Conservation (phyloP, 805 yeast genomes). For the Cyberlindnera petersonii region DNA sequence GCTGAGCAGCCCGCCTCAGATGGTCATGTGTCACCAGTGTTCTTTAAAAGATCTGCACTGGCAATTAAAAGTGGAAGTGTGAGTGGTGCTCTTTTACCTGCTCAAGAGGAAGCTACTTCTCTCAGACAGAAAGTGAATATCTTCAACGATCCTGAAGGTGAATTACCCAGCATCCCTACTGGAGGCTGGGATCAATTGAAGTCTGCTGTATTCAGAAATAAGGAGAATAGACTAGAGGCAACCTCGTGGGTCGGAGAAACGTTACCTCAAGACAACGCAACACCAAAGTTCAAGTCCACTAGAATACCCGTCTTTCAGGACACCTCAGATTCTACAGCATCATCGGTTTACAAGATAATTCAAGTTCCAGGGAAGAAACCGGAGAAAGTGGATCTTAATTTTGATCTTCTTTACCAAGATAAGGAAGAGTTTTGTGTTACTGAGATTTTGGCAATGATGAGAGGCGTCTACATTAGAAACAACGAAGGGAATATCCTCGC, state of each 20-base stretch:
- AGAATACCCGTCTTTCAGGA: conserved; percentile 40
- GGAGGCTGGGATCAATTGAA: conserved; percentile 49
- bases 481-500: not conserved
- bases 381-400: conserved; percentile 57
- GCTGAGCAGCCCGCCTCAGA: conserved; percentile 8
- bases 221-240: conserved; percentile 59
- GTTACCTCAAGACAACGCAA: conserved; percentile 36
- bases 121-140: conserved; percentile 20
- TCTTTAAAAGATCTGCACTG: conserved; percentile 33
- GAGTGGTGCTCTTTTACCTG: conserved; percentile 23
- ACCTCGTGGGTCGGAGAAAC: conserved; percentile 63
- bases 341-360: conserved; percentile 46
- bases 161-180: conserved; percentile 11
- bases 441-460: conserved; percentile 55
- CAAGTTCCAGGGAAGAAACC: conserved; percentile 53
- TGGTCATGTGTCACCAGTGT: conserved; percentile 35
- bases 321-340: conserved; percentile 28
- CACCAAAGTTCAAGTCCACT: conserved; percentile 14
- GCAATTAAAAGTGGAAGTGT: conserved; percentile 39
- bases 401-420: conserved; percentile 47
- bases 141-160: conserved; percentile 18
- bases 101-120: conserved; percentile 9
- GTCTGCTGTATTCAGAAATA: conserved; percentile 44
- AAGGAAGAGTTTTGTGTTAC: conserved; percentile 55
- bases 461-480: conserved; percentile 12